Conservation (phyloP, 1,139 yeast genomes). For the Yamadazyma songkhlaensis region DNA sequence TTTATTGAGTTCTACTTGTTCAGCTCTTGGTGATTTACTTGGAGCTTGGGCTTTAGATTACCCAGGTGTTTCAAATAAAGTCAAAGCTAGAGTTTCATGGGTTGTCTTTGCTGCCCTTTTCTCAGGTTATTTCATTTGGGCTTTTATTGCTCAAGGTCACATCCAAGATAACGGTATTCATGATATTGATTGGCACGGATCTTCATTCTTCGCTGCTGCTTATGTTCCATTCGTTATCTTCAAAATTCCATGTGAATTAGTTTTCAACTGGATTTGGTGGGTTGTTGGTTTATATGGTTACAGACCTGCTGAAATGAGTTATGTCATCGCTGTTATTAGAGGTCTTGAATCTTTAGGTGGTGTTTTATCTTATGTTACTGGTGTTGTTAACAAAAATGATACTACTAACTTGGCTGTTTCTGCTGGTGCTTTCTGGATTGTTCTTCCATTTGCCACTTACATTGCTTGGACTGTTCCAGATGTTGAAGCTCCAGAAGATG, state of each 20-base stretch:
- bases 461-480: constrained; percentile 3
- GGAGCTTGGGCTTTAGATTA: constrained; percentile 15
- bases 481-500: neutral
- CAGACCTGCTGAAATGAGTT: constrained; percentile 11
- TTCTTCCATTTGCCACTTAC: constrained; percentile 13
- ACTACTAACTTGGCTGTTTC: constrained; percentile 18
- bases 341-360: constrained; percentile 10
- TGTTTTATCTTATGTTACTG: constrained; percentile 19
- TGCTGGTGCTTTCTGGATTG: constrained; percentile 18
- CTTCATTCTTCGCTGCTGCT: constrained; percentile 13
- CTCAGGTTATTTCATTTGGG: constrained; percentile 16
- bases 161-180: constrained; percentile 12
- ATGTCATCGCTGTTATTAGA: constrained; percentile 10
- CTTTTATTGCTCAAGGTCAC: constrained; percentile 15
- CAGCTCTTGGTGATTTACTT: constrained; percentile 14
- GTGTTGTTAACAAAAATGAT: constrained; percentile 16
- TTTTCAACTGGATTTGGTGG: constrained; percentile 22
- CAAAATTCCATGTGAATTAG: constrained; percentile 17
- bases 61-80: constrained; percentile 9
- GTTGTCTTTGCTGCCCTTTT: constrained; percentile 7
- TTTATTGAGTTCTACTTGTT: constrained; percentile 17
- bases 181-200: constrained; percentile 18
- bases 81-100: constrained; percentile 15
- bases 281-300: constrained; percentile 18
- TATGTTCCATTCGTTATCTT: constrained; percentile 19